Evolutionary conservation across 441 rosid genomes (phyloP).

Genomic region (Manihot esculenta): DNA sequence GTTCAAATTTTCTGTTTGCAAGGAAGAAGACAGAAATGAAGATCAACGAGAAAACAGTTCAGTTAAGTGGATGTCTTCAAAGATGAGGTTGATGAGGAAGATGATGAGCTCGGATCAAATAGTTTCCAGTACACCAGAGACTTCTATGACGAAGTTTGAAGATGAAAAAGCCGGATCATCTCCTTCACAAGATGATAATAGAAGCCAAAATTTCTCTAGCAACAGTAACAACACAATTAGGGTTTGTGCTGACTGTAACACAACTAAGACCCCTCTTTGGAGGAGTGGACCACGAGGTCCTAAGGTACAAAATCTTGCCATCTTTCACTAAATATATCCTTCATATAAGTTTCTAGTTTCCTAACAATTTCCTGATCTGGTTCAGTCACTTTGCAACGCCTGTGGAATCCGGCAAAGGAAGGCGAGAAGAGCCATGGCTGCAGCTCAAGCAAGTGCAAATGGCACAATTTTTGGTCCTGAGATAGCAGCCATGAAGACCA

Average conservation of each 20-base stretch:
- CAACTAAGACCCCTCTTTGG: slow-evolving; percentile 98
- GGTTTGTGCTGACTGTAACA: slow-evolving; percentile 93
- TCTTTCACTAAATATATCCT: not conserved
- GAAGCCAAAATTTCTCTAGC: slow-evolving; percentile 32
- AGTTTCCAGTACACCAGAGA: slow-evolving; percentile 2
- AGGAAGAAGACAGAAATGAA: slow-evolving; percentile 39
- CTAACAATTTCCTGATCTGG: not conserved
- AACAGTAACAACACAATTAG: slow-evolving; percentile 53
- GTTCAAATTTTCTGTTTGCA: slow-evolving; percentile 42
- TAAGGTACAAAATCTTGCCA: slow-evolving; percentile 50
- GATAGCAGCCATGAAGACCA: slow-evolving; percentile 25
- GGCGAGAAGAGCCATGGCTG: slow-evolving; percentile 81
- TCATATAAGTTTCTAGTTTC: not conserved
- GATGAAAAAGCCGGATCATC: slow-evolving; percentile 34
- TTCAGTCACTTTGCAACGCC: slow-evolving; percentile 95
- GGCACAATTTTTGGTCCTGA: slow-evolving; percentile 30
- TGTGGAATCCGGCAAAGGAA: slow-evolving; percentile 96
- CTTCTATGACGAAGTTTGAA: slow-evolving; percentile 30
- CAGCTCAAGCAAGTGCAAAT: slow-evolving; percentile 45
- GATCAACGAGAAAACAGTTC: slow-evolving; percentile 26
- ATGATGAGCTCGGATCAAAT: slow-evolving; percentile 42
- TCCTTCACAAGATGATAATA: slow-evolving; percentile 28
- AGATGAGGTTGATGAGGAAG: slow-evolving; percentile 81
- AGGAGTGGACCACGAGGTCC: slow-evolving; percentile 96
- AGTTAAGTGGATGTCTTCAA: slow-evolving; percentile 78